Evolutionary conservation across 2,329 filamentous ascomycete species (phyloP).

Genomic region (Aspergillus sp.): DNA sequence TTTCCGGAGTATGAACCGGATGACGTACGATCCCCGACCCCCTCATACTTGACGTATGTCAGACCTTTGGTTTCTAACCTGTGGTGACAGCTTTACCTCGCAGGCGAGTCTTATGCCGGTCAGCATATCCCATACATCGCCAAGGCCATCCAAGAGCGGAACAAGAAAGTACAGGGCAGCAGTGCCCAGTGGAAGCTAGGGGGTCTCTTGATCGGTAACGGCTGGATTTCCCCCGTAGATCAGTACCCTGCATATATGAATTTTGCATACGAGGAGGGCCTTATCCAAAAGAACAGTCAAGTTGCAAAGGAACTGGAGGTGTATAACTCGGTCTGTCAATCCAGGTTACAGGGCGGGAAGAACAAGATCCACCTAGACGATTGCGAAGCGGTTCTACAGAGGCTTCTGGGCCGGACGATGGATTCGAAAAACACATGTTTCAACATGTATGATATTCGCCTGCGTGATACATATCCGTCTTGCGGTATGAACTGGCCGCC

Average conservation of each 20-base stretch:
- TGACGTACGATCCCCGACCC: conserved; percentile 66
- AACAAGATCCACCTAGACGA: conserved; percentile 64
- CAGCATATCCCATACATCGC: conserved; percentile 97
- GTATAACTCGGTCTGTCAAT: conserved; percentile 67
- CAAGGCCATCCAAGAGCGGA: conserved; percentile 84
- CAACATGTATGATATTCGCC: conserved; percentile 97
- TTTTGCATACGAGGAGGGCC: conserved; percentile 73
- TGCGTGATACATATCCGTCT: conserved; percentile 74
- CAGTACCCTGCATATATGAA: conserved; percentile 87
- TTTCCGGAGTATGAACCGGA: conserved; percentile 92
- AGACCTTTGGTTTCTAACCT: conserved; percentile 8
- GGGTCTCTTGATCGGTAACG: conserved; percentile 91
- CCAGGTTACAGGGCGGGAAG: conserved; percentile 57
- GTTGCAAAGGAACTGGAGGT: conserved; percentile 65
- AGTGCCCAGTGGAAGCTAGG: conserved; percentile 69
- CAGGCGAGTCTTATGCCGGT: conserved; percentile 94
- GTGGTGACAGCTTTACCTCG: conserved; percentile 73
- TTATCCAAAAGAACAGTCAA: conserved; percentile 68
- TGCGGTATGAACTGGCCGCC: conserved; percentile 99
- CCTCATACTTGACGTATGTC: not conserved
- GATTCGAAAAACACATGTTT: conserved; percentile 62
- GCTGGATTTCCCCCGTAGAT: conserved; percentile 88
- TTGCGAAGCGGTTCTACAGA: conserved; percentile 76
- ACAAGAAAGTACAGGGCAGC: conserved; percentile 56
- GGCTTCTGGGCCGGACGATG: conserved; percentile 67